phyloP scores from a whole-genome alignment of 75 land plant genomes.

The Cryptomeria japonica region DNA sequence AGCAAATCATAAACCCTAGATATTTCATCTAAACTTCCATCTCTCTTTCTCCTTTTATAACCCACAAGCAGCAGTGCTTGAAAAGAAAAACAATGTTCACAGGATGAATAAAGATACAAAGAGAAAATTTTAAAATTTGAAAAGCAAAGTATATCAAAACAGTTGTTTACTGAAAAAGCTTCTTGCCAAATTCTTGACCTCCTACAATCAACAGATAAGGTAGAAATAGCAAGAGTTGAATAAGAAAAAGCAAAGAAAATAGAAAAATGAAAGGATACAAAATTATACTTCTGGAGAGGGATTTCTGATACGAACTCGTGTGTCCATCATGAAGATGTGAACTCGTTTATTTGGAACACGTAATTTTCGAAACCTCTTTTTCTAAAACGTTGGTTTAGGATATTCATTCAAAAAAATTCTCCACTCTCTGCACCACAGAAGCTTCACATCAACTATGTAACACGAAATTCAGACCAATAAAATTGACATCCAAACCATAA shows the following conservation, averaged over 20 bases:
- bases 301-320: slow-evolving; percentile 40
- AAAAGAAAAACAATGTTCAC: neutral
- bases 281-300: neutral
- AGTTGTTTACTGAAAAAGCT: neutral
- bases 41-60: neutral
- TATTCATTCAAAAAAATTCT: slow-evolving; percentile 38
- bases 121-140: neutral
- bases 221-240: neutral
- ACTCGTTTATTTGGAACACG: slow-evolving; percentile 69
- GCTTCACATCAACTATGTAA: neutral
- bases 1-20: neutral
- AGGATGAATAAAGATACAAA: neutral
- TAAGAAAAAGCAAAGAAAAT: neutral
- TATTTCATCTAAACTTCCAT: neutral
- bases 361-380: slow-evolving; percentile 61
- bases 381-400: slow-evolving; percentile 45
- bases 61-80: neutral
- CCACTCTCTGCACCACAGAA: slow-evolving; percentile 52
- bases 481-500: neutral
- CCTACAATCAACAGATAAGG: neutral
- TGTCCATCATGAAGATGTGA: slow-evolving; percentile 76
- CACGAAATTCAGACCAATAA: neutral
- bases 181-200: neutral
- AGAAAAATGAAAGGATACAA: neutral
- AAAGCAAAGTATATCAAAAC: neutral